A percentile compares a stretch with the other conserved stretches of the same genome.
phyloP scores from a whole-genome alignment of 176 grass and related monocot genomes.

The Pontederia crassipes region DNA sequence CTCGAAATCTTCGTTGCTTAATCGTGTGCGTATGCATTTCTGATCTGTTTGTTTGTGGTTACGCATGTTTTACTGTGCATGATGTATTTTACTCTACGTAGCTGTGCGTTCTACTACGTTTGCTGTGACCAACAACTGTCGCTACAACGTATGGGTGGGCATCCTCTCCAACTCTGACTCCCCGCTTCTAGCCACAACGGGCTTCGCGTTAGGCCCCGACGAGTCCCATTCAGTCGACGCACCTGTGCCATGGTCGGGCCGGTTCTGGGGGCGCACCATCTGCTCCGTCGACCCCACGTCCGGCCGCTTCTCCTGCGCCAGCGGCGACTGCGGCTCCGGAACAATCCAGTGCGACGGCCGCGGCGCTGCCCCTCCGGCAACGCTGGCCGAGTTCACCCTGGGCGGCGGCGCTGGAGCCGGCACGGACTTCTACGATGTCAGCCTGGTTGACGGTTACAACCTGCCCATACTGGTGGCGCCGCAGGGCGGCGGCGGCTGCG shows the following conservation, averaged over 20 bases:
- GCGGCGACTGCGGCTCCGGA: conserved; percentile 22
- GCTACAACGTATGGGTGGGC: not conserved
- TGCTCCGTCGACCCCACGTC: conserved; percentile 2
- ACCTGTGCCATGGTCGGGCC: not conserved
- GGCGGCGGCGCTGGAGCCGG: conserved; percentile 29
- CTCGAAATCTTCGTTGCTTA: too few relatives aligned
- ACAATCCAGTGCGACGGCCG: conserved; percentile 4
- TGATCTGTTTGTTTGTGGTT: too few relatives aligned
- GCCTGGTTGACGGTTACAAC: conserved; percentile 12
- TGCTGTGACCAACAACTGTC: not conserved
- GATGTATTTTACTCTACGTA: too few relatives aligned
- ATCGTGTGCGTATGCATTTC: too few relatives aligned
- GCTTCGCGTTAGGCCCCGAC: not conserved
- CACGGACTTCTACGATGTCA: conserved; percentile 19
- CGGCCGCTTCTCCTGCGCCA: conserved; percentile 14
- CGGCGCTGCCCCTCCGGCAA: conserved; percentile 8
- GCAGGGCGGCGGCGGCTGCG: not conserved
- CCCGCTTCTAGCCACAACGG: not conserved
- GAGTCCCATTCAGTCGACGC: not conserved
- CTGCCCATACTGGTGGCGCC: conserved; percentile 25
- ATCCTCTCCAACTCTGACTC: conserved; percentile 8
- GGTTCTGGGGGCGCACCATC: conserved; percentile 9
- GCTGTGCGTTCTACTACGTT: not conserved
- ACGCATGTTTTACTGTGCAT: too few relatives aligned
- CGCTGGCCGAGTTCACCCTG: conserved; percentile 47